Percentiles rank a stretch among this genome's conserved stretches.
Conservation (phyloP, 2,329 filamentous ascomycete species). For the Colletotrichum karsti region DNA sequence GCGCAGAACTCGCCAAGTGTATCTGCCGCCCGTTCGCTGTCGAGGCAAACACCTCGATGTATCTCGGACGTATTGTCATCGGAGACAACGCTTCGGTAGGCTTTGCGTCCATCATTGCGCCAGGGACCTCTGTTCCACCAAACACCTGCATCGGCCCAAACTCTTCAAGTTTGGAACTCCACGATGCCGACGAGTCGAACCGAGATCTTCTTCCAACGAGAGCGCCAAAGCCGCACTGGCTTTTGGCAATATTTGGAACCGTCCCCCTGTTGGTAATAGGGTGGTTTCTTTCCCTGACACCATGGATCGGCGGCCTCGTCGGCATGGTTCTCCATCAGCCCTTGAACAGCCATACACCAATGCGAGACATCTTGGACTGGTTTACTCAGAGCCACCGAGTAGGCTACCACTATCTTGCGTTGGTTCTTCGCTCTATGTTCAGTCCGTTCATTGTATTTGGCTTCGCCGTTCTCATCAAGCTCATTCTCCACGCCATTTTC, state of each 20-base stretch:
- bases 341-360: conserved; percentile 37
- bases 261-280: conserved; percentile 49
- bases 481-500: conserved; percentile 47
- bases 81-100: conserved; percentile 58
- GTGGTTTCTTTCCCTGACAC: conserved; percentile 52
- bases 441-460: conserved; percentile 54
- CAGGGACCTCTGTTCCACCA: conserved; percentile 56
- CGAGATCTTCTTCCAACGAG: conserved; percentile 49
- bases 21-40: conserved; percentile 59
- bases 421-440: conserved; percentile 47
- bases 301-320: conserved; percentile 53
- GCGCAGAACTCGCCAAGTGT: conserved; percentile 55
- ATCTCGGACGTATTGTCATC: conserved; percentile 59
- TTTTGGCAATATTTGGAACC: conserved; percentile 50
- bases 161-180: conserved; percentile 64
- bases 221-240: conserved; percentile 53
- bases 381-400: conserved; percentile 56
- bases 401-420: conserved; percentile 58
- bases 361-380: conserved; percentile 56
- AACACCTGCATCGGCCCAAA: conserved; percentile 63
- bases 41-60: conserved; percentile 67
- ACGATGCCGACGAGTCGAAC: conserved; percentile 55
- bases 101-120: conserved; percentile 56
- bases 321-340: conserved; percentile 71
- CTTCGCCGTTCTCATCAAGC: conserved; percentile 50